These are phyloP conservation scores for Phoma sp. DNA, from an alignment of 2,329 filamentous ascomycete species.

Conservation along the genomic window DNA sequence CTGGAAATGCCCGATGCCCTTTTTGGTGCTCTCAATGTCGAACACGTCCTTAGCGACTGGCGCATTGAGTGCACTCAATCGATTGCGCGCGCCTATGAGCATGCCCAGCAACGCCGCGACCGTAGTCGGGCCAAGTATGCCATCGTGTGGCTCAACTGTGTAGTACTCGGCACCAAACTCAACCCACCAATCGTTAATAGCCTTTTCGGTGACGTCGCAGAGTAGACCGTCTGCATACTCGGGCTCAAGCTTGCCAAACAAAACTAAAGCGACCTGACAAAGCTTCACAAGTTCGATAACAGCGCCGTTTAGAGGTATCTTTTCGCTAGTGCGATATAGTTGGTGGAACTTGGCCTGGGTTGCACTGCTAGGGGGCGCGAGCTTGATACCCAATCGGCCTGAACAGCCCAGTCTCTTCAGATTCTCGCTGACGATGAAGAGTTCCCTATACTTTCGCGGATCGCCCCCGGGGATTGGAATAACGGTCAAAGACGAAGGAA, in stretches of 20 bases:
- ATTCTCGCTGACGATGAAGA: conserved; percentile 94
- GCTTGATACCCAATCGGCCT: conserved; percentile 82
- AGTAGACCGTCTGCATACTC: conserved; percentile 91
- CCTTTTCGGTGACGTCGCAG: conserved; percentile 90
- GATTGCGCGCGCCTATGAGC: conserved; percentile 87
- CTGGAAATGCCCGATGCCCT: conserved; percentile 86
- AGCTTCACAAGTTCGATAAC: conserved; percentile 90
- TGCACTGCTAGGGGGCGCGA: conserved; percentile 77
- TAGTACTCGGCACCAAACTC: conserved; percentile 92
- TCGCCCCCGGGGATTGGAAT: conserved; percentile 89
- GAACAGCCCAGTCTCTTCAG: conserved; percentile 92
- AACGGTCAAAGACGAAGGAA: conserved; percentile 91
- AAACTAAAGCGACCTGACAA: conserved; percentile 84
- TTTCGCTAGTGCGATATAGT: conserved; percentile 85
- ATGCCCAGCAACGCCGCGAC: conserved; percentile 87
- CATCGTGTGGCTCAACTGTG: conserved; percentile 90
- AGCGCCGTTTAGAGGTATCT: conserved; percentile 76
- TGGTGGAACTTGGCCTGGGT: conserved; percentile 92
- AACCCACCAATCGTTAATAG: conserved; percentile 94
- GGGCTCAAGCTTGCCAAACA: conserved; percentile 86
- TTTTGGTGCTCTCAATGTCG: conserved; percentile 80
- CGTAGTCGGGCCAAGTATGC: conserved; percentile 88
- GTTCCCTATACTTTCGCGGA: conserved; percentile 75
- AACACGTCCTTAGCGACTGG: conserved; percentile 91
- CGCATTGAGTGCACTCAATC: conserved; percentile 82